phyloP scores from a whole-genome alignment of 2,329 filamentous ascomycete genomes.

The Acrocalymma vagum region DNA sequence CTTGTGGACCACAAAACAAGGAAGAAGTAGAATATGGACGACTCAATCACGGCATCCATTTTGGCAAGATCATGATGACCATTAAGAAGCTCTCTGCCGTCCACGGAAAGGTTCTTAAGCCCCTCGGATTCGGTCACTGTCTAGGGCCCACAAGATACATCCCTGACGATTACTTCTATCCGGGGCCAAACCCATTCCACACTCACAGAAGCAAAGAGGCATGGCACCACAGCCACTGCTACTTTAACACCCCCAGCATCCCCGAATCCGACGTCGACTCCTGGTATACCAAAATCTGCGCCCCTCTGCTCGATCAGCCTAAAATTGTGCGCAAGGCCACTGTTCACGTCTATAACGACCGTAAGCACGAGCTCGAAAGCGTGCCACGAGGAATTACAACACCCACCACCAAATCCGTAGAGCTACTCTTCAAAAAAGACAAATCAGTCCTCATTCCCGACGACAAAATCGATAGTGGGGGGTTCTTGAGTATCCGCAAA shows the following conservation, averaged over 20 bases:
- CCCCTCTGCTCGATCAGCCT: conserved; percentile 33
- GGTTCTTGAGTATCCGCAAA: conserved; percentile 37
- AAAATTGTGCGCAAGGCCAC: conserved; percentile 17
- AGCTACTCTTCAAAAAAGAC: conserved; percentile 47
- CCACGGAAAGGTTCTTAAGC: conserved; percentile 34
- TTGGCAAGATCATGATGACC: conserved; percentile 49
- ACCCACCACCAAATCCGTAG: conserved; percentile 43
- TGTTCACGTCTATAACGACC: conserved; percentile 42
- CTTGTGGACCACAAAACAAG: conserved; percentile 47
- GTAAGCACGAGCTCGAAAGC: conserved; percentile 33
- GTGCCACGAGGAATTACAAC: conserved; percentile 35
- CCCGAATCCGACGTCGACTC: conserved; percentile 33
- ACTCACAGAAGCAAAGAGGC: conserved; percentile 12
- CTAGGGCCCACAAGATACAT: conserved; percentile 9
- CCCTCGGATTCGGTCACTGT: conserved; percentile 43
- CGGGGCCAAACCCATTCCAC: conserved; percentile 5
- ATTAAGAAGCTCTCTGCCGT: conserved; percentile 43
- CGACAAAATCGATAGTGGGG: conserved; percentile 35
- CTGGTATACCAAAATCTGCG: conserved; percentile 44
- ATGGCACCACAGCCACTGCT: conserved; percentile 38
- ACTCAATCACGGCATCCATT: conserved; percentile 48
- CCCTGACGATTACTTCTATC: conserved; percentile 21
- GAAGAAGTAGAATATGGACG: conserved; percentile 43
- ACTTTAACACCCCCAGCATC: conserved; percentile 20
- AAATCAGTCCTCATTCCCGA: conserved; percentile 41